Evolutionary conservation across 345 rosid genomes (phyloP).

Genomic region (Populus ilicifolia): DNA sequence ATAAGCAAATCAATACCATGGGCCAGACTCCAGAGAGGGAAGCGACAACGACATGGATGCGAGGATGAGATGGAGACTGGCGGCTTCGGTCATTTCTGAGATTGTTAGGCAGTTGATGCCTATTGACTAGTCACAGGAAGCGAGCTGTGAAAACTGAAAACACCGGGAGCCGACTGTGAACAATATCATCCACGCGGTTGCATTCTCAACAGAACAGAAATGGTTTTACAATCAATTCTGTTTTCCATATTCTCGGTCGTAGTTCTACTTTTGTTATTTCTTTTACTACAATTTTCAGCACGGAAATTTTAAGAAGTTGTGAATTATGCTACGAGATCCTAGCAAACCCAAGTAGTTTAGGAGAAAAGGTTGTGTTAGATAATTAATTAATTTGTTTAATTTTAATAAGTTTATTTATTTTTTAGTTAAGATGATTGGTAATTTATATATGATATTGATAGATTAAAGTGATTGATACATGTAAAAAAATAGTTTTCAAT

Average conservation of each 20-base stretch:
- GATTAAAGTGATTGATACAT: fast-evolving
- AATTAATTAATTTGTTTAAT: too few species aligned
- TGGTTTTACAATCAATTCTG: too few species aligned
- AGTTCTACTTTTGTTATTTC: too few species aligned
- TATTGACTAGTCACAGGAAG: too few species aligned
- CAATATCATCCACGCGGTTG: too few species aligned
- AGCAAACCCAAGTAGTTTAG: too few species aligned
- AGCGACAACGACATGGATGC: neutral
- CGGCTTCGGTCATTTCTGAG: constrained; percentile 2
- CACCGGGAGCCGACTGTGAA: too few species aligned
- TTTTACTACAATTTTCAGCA: neutral
- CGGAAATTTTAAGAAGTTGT: neutral
- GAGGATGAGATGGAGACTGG: neutral
- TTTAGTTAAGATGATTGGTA: too few species aligned
- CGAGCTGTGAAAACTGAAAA: too few species aligned
- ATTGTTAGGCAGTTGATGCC: neutral
- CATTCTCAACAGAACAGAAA: too few species aligned
- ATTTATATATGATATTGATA: fast-evolving
- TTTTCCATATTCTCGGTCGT: too few species aligned
- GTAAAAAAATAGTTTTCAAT: fast-evolving
- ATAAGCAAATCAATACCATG: neutral
- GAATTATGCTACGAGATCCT: neutral
- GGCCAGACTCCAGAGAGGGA: neutral
- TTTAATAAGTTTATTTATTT: fast-evolving
- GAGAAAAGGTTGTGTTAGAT: too few species aligned